phyloP scores from a whole-genome alignment of 176 grass and related monocot species.

The Ananas comosus region DNA sequence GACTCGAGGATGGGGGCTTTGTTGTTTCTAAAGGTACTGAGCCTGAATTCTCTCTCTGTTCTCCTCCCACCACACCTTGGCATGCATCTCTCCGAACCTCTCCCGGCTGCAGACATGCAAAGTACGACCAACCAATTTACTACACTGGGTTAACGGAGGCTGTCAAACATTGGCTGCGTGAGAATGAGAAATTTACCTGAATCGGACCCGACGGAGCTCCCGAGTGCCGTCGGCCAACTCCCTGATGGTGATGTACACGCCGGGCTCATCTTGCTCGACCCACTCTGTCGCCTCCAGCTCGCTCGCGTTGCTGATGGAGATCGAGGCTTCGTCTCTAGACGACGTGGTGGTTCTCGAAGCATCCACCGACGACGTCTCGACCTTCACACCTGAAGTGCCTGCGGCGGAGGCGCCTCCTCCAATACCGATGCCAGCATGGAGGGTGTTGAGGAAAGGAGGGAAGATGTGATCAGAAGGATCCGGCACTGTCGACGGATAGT shows the following conservation, averaged over 20 bases:
- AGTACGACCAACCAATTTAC: not conserved
- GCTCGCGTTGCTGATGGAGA: conserved; percentile 87
- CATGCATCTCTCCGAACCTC: conserved; percentile 64
- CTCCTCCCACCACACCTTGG: conserved; percentile 82
- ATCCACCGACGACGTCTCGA: conserved; percentile 19
- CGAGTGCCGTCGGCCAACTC: conserved; percentile 55
- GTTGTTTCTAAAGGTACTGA: conserved; percentile 41
- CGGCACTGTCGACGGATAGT: conserved; percentile 44
- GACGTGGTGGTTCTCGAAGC: conserved; percentile 67
- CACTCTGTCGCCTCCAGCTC: conserved; percentile 64
- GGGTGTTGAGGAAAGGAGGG: conserved; percentile 53
- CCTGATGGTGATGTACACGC: conserved; percentile 69
- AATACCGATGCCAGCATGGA: conserved; percentile 34
- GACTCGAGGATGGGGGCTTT: not conserved
- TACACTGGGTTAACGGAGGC: not conserved
- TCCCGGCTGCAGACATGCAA: conserved; percentile 39
- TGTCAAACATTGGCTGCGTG: not conserved
- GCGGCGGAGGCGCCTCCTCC: not conserved
- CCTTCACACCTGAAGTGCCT: conserved; percentile 21
- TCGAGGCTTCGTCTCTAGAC: conserved; percentile 81
- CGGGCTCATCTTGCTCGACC: conserved; percentile 58
- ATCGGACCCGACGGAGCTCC: conserved; percentile 71
- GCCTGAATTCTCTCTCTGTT: conserved; percentile 78
- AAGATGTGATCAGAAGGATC: conserved; percentile 75
- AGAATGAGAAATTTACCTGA: conserved; percentile 29